These are phyloP conservation scores for Candida xiaguanensis DNA, from an alignment of 805 yeast genomes.

Conservation along the genomic window DNA sequence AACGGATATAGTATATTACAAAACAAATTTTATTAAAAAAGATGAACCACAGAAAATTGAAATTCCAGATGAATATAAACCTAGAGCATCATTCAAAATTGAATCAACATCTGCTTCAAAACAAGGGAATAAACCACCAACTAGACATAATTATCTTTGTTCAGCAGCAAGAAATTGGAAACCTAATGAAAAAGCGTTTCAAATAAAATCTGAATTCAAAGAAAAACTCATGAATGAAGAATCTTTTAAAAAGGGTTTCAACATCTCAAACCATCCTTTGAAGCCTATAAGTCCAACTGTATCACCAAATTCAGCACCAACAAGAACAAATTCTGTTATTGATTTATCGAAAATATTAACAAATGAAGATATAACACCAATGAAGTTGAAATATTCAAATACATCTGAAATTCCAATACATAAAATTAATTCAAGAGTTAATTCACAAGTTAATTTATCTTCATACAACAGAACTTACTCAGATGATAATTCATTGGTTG, in stretches of 20 bases:
- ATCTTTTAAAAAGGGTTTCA: slow-evolving; percentile 30
- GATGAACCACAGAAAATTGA: slow-evolving; percentile 11
- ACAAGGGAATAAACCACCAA: slow-evolving; percentile 5
- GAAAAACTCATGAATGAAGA: slow-evolving; percentile 36
- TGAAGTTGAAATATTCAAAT: slow-evolving; percentile 35
- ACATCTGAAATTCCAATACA: slow-evolving; percentile 38
- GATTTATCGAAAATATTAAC: slow-evolving; percentile 32
- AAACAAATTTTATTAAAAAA: slow-evolving; percentile 39
- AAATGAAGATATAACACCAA: slow-evolving; percentile 35
- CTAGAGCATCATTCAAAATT: slow-evolving; percentile 35
- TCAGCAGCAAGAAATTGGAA: slow-evolving; percentile 40
- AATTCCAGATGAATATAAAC: slow-evolving; percentile 17
- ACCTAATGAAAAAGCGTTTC: slow-evolving; percentile 26
- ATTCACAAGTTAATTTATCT: slow-evolving; percentile 27
- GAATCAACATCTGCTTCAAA: slow-evolving; percentile 15
- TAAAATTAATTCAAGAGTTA: slow-evolving; percentile 35
- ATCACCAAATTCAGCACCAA: slow-evolving; percentile 40
- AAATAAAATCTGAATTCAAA: slow-evolving; percentile 30
- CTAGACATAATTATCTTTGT: slow-evolving; percentile 20
- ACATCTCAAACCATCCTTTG: slow-evolving; percentile 27
- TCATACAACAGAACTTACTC: slow-evolving; percentile 13
- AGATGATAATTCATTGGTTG: slow-evolving; percentile 14
- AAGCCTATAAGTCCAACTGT: slow-evolving; percentile 39
- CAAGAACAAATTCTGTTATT: slow-evolving; percentile 37
- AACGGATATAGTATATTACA: slow-evolving; percentile 41